Conservation (phyloP, 495 filamentous ascomycete species). For the Aspergillus hancockii region DNA sequence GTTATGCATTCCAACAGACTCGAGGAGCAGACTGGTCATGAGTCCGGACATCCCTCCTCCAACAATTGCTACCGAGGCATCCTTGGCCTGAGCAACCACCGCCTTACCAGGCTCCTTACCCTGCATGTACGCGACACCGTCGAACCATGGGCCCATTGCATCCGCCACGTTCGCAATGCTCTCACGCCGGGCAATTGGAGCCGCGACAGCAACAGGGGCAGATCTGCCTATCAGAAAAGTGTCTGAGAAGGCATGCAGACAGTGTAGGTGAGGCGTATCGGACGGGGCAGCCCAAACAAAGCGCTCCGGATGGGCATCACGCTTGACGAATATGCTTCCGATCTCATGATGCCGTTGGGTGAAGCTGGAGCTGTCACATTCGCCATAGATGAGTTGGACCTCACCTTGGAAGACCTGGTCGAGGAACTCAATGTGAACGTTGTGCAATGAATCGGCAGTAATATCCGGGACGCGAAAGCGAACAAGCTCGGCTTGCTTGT, state of each 20-base stretch:
- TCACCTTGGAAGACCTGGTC: slow-evolving; percentile 28
- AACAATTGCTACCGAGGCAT: slow-evolving; percentile 55
- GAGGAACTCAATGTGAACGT: slow-evolving; percentile 31
- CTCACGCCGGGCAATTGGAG: slow-evolving; percentile 23
- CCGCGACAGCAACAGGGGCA: slow-evolving; percentile 21
- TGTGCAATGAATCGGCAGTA: slow-evolving; percentile 35
- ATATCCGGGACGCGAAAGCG: slow-evolving; percentile 17
- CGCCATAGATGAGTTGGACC: slow-evolving; percentile 34
- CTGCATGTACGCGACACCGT: slow-evolving; percentile 63
- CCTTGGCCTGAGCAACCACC: slow-evolving; percentile 53
- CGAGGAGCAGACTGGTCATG: slow-evolving; percentile 54
- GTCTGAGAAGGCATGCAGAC: slow-evolving; percentile 36
- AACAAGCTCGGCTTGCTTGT: slow-evolving; percentile 4
- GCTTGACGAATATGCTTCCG: slow-evolving; percentile 27
- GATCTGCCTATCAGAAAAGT: slow-evolving; percentile 27
- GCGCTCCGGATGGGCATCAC: slow-evolving; percentile 29
- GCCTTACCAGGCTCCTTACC: slow-evolving; percentile 51
- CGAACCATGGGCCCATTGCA: slow-evolving; percentile 66
- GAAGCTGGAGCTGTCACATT: slow-evolving; percentile 24
- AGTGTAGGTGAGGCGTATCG: slow-evolving; percentile 31
- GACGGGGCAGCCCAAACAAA: slow-evolving; percentile 36
- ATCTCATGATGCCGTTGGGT: slow-evolving; percentile 30
- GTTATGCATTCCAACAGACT: slow-evolving; percentile 54
- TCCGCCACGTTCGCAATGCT: slow-evolving; percentile 47
- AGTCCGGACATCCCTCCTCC: slow-evolving; percentile 71